A percentile compares a stretch with the other conserved stretches of the same genome.
These are phyloP conservation scores for Whalleya microplaca DNA, from an alignment of 2,329 filamentous ascomycete species.

Conservation along the genomic window DNA sequence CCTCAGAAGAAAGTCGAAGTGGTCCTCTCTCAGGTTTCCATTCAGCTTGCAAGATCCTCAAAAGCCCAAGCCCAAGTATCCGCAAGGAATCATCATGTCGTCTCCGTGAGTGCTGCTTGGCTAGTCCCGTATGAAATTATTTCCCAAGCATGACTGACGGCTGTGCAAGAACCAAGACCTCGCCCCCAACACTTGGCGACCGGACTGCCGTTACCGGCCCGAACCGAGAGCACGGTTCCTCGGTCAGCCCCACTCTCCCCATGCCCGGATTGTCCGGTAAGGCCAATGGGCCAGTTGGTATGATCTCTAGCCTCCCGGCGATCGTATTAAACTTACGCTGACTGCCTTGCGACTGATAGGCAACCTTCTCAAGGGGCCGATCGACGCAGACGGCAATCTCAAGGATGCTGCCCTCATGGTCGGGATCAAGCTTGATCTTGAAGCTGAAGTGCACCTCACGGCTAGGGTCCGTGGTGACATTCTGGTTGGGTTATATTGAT, in stretches of 20 bases:
- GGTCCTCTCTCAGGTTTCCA: constrained; percentile 27
- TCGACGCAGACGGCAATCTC: constrained; percentile 59
- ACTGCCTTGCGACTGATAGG: constrained; percentile 41
- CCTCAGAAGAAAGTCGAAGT: constrained; percentile 30
- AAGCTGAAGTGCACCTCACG: constrained; percentile 65
- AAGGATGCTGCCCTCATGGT: constrained; percentile 63
- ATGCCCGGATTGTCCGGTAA: constrained; percentile 36
- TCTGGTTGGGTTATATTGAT: constrained; percentile 59
- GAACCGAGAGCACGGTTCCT: constrained; percentile 1
- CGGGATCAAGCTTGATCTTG: constrained; percentile 65
- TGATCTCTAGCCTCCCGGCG: constrained; percentile 1
- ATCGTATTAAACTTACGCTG: neutral
- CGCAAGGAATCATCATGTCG: constrained; percentile 27
- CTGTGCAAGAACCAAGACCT: constrained; percentile 27
- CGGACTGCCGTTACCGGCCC: constrained; percentile 18
- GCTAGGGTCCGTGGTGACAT: constrained; percentile 65
- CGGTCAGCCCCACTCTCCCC: constrained; percentile 25
- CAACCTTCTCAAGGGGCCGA: constrained; percentile 60
- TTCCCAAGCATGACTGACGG: constrained; percentile 7
- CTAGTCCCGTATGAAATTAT: neutral
- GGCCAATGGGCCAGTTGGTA: constrained; percentile 35
- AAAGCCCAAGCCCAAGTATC: neutral
- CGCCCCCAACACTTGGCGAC: constrained; percentile 23
- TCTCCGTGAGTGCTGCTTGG: constrained; percentile 27
- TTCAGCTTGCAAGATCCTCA: neutral